phyloP scores from a whole-genome alignment of 306 rosid species.

The Medicago ruthenica region DNA sequence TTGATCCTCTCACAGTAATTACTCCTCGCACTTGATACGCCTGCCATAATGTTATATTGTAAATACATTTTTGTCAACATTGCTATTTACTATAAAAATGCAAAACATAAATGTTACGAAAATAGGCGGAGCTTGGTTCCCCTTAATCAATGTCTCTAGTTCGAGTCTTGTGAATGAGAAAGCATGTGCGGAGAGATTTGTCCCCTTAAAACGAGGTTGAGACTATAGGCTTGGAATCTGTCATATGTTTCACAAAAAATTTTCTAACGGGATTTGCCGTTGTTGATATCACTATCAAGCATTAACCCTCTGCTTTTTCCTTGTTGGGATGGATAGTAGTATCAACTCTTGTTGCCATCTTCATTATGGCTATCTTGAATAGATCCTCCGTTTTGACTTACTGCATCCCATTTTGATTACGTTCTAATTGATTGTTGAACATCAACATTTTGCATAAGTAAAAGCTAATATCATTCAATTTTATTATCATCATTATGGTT shows the following conservation, averaged over 20 bases:
- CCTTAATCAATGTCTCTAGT: neutral
- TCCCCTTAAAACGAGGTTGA: neutral
- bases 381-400: neutral
- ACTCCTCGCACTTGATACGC: too few relatives aligned
- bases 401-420: neutral
- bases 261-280: neutral
- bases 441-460: slow-evolving; percentile 5
- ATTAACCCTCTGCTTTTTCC: neutral
- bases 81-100: neutral
- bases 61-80: neutral
- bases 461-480: slow-evolving; percentile 3
- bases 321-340: neutral
- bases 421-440: slow-evolving; percentile 1
- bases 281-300: neutral
- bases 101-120: neutral
- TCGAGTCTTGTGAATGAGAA: neutral
- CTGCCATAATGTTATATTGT: too few relatives aligned
- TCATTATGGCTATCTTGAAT: neutral
- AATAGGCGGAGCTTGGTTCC: neutral
- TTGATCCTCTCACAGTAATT: too few relatives aligned
- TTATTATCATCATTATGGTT: neutral
- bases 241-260: neutral
- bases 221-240: neutral
- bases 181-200: neutral
- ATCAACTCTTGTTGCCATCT: neutral